Evolutionary conservation across 805 yeast species (phyloP).

Genomic region (Cyberlindnera euphorbiiphila): DNA sequence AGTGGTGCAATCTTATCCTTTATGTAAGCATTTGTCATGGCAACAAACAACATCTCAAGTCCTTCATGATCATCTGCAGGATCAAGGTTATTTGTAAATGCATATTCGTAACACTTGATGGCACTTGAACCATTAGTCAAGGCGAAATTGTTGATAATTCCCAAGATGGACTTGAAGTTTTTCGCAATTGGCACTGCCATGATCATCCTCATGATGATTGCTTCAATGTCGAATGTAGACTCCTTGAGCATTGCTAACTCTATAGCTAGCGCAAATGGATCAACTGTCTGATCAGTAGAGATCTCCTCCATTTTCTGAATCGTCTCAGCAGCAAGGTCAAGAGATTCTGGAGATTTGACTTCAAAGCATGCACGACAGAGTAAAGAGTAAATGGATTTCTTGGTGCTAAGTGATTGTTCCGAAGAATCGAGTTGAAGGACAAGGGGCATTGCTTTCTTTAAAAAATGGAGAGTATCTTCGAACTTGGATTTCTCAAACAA

Average conservation of each 20-base stretch:
- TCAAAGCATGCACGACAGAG: conserved; percentile 29
- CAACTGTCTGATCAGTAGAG: no score
- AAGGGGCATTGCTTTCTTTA: conserved; percentile 16
- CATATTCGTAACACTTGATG: conserved; percentile 32
- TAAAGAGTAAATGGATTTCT: conserved; percentile 25
- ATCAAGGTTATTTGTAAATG: conserved; percentile 32
- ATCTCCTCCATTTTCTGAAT: no score
- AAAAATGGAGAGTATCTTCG: conserved; percentile 17
- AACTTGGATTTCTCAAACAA: conserved; percentile 14
- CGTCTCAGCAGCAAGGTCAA: no score
- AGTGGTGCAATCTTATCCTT: conserved; percentile 27
- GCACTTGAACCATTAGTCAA: conserved; percentile 26
- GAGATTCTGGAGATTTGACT: no score
- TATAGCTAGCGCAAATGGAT: no score
- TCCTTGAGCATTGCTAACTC: conserved; percentile 21
- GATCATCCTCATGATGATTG: conserved; percentile 35
- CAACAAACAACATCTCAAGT: conserved; percentile 24
- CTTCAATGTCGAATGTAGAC: conserved; percentile 22
- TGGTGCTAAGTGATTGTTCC: conserved; percentile 18
- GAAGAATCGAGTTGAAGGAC: conserved; percentile 16
- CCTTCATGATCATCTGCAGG: conserved; percentile 24
- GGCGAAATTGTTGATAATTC: conserved; percentile 30
- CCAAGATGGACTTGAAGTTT: conserved; percentile 25
- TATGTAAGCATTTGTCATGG: conserved; percentile 28
- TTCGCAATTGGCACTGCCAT: conserved; percentile 26